phyloP scores from a whole-genome alignment of 2,329 filamentous ascomycete species.

The Pseudogymnoascus sp. region DNA sequence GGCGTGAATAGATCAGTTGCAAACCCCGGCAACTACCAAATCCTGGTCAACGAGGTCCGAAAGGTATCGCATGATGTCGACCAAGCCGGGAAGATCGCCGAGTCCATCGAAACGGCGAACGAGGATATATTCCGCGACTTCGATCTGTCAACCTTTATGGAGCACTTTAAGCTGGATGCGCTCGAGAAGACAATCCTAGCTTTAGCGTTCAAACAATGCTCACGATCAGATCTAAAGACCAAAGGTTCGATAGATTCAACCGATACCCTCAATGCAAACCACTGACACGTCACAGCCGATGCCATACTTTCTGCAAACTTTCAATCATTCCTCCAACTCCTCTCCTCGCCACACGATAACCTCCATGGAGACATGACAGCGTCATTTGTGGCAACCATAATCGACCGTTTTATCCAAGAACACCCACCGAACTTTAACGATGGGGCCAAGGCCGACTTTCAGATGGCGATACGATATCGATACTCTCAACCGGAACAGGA shows the following conservation, averaged over 20 bases:
- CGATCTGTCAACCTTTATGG: slow-evolving; percentile 89
- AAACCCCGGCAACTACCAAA: slow-evolving; percentile 72
- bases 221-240: slow-evolving; percentile 71
- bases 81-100: slow-evolving; percentile 84
- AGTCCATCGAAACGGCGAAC: slow-evolving; percentile 82
- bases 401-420: slow-evolving; percentile 81
- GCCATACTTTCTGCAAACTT: slow-evolving; percentile 80
- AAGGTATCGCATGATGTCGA: slow-evolving; percentile 75
- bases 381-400: slow-evolving; percentile 66
- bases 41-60: slow-evolving; percentile 75
- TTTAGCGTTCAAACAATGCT: slow-evolving; percentile 78
- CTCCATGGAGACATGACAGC: slow-evolving; percentile 59
- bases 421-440: slow-evolving; percentile 81
- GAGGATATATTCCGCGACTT: slow-evolving; percentile 95
- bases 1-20: slow-evolving; percentile 64
- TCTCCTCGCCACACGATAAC: slow-evolving; percentile 57
- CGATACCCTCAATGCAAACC: neutral
- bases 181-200: slow-evolving; percentile 81
- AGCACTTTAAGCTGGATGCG: slow-evolving; percentile 89
- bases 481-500: slow-evolving; percentile 60
- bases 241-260: slow-evolving; percentile 57
- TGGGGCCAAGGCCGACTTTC: slow-evolving; percentile 61
- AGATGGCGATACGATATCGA: slow-evolving; percentile 54
- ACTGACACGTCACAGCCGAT: slow-evolving; percentile 53
- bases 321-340: slow-evolving; percentile 65